Evolutionary conservation across 2,329 filamentous ascomycete species (phyloP).

Genomic region (Clonostachys byssicola): DNA sequence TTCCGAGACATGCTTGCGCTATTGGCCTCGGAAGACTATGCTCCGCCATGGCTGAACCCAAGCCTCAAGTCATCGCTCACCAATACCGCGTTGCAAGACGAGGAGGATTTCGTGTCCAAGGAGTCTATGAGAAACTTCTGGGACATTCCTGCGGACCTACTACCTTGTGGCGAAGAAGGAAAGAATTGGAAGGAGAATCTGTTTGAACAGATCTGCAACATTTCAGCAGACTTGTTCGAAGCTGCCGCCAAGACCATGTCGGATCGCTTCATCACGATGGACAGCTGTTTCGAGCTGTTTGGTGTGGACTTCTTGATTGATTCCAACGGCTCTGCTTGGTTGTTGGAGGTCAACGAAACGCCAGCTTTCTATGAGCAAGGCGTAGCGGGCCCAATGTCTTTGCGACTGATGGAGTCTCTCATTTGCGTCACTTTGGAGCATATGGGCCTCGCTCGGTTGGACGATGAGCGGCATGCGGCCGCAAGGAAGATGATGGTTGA

Average conservation of each 20-base stretch:
- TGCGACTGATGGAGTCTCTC: slow-evolving; percentile 27
- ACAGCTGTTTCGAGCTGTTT: slow-evolving; percentile 31
- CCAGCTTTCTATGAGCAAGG: slow-evolving; percentile 29
- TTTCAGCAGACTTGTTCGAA: slow-evolving; percentile 24
- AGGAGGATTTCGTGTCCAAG: slow-evolving; percentile 20
- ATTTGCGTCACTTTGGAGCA: slow-evolving; percentile 25
- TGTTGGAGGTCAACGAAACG: slow-evolving; percentile 30
- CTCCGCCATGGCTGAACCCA: slow-evolving; percentile 27
- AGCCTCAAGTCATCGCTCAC: slow-evolving; percentile 25
- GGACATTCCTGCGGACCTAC: slow-evolving; percentile 16
- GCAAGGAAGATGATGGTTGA: too few relatives aligned
- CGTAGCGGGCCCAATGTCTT: slow-evolving; percentile 21
- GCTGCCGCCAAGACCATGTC: slow-evolving; percentile 29
- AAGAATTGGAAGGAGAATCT: slow-evolving; percentile 21
- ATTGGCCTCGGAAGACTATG: slow-evolving; percentile 24
- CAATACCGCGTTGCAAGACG: slow-evolving; percentile 28
- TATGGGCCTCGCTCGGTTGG: slow-evolving; percentile 7
- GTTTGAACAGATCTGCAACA: slow-evolving; percentile 25
- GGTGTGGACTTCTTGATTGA: slow-evolving; percentile 29
- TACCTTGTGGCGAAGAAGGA: slow-evolving; percentile 8
- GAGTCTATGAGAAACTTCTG: slow-evolving; percentile 29
- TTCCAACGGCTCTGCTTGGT: slow-evolving; percentile 19
- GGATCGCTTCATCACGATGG: slow-evolving; percentile 27
- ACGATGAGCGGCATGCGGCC: too few relatives aligned
- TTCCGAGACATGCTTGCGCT: slow-evolving; percentile 28